phyloP scores from a whole-genome alignment of 441 rosid genomes.

The Geranium incanum region DNA sequence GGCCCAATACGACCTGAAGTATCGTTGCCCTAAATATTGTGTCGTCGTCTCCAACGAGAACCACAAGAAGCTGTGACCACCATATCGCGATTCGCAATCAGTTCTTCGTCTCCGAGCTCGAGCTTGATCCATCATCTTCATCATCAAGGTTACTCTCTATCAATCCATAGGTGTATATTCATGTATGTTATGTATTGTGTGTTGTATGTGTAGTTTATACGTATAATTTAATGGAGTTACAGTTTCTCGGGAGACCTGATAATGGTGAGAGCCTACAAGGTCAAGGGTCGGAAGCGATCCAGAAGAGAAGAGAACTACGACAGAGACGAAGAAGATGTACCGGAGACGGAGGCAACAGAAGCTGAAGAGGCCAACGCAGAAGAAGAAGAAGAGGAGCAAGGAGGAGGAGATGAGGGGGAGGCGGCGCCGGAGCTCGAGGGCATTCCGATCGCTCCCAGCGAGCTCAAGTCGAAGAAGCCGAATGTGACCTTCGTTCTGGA shows the following conservation, averaged over 20 bases:
- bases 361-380: conserved; percentile 8
- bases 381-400: conserved; percentile 17
- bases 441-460: conserved; percentile 29
- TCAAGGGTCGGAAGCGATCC: conserved; percentile 42
- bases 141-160: too few relatives aligned
- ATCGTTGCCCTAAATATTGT: too few relatives aligned
- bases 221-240: too few relatives aligned
- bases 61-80: too few relatives aligned
- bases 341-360: conserved; percentile 23
- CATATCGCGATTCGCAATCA: too few relatives aligned
- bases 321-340: conserved; percentile 32
- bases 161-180: too few relatives aligned
- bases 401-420: conserved; percentile 23
- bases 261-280: conserved; percentile 44
- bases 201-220: too few relatives aligned
- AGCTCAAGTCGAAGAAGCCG: conserved; percentile 23
- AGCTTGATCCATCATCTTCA: too few relatives aligned
- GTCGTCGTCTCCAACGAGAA: too few relatives aligned
- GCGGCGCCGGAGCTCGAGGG: conserved; percentile 30
- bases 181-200: too few relatives aligned
- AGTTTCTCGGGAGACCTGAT: not conserved
- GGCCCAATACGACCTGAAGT: too few relatives aligned
- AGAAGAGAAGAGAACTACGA: conserved; percentile 39
- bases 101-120: too few relatives aligned
- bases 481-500: conserved; percentile 65